Evolutionary conservation across 148 eudicot species (phyloP).

Genomic region (Simmondsia chinensis): DNA sequence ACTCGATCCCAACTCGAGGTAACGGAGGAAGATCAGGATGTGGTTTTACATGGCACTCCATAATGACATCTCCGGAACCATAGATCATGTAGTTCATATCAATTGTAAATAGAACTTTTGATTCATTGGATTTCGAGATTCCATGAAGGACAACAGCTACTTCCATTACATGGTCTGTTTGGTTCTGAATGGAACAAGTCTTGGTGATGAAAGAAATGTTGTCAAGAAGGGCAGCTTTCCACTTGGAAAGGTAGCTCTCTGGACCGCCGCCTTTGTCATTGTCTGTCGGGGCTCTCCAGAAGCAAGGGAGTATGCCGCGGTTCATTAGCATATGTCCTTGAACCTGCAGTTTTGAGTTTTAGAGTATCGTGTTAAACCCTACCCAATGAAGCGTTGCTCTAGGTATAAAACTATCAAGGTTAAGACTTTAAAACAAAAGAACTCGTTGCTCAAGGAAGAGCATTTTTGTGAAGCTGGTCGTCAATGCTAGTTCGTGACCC

Average conservation of each 20-base stretch:
- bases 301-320: slow-evolving; percentile 73
- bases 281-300: slow-evolving; percentile 97
- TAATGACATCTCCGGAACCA: slow-evolving; percentile 79
- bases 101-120: slow-evolving; percentile 32
- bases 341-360: slow-evolving; percentile 39
- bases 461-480: too few relatives aligned
- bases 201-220: slow-evolving; percentile 30
- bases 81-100: slow-evolving; percentile 42
- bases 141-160: slow-evolving; percentile 35
- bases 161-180: slow-evolving; percentile 41
- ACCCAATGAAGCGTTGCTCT: not conserved
- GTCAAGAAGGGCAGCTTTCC: slow-evolving; percentile 76
- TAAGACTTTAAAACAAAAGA: not conserved
- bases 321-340: slow-evolving; percentile 54
- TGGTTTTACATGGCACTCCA: slow-evolving; percentile 53
- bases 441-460: too few relatives aligned
- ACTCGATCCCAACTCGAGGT: slow-evolving; percentile 88
- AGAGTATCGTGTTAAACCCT: slow-evolving; percentile 4
- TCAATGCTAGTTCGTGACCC: too few relatives aligned
- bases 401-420: not conserved
- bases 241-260: slow-evolving; percentile 57
- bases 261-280: slow-evolving; percentile 87
- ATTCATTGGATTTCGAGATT: slow-evolving; percentile 23
- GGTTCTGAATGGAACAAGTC: slow-evolving; percentile 37
- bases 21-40: slow-evolving; percentile 67